These are phyloP conservation scores for Chrysoporthe deuterocubensis DNA, from an alignment of 2,329 filamentous ascomycete species.

Conservation along the genomic window DNA sequence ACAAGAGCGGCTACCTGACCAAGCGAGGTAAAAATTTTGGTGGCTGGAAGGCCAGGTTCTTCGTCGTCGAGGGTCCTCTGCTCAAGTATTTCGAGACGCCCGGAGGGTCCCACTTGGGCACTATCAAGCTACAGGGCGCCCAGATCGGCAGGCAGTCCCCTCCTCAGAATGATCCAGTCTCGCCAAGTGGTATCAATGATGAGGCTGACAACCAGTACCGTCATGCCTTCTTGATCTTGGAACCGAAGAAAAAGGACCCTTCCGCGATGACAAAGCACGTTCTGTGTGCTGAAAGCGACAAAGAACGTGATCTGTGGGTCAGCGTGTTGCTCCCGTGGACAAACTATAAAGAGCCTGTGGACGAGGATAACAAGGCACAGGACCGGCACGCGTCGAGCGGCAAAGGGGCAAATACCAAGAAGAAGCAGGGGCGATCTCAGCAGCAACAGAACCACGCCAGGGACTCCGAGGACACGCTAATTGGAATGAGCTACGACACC, in stretches of 20 bases:
- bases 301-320: constrained; percentile 92
- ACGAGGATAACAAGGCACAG: constrained; percentile 54
- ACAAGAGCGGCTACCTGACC: constrained; percentile 88
- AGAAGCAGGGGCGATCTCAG: constrained; percentile 44
- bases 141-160: constrained; percentile 93
- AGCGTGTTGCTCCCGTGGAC: constrained; percentile 88
- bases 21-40: constrained; percentile 99
- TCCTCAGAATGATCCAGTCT: constrained; percentile 58
- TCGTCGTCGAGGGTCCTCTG: constrained; percentile 62
- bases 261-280: constrained; percentile 88
- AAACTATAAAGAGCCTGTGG: constrained; percentile 68
- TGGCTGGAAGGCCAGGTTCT: constrained; percentile 88
- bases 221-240: constrained; percentile 91
- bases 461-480: constrained; percentile 50
- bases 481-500: constrained; percentile 63
- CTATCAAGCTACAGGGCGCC: constrained; percentile 87
- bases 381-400: constrained; percentile 45
- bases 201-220: constrained; percentile 93
- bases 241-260: constrained; percentile 96
- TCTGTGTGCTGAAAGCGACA: constrained; percentile 91
- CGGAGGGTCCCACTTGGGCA: constrained; percentile 86
- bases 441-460: constrained; percentile 32
- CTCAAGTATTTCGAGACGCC: constrained; percentile 91
- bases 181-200: constrained; percentile 67
- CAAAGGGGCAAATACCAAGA: constrained; percentile 46